A percentile compares a stretch with the other conserved stretches of the same genome.
Evolutionary conservation across 1,284 basidiomycete genomes (phyloP).

Genomic region (Trichosporon sp.): DNA sequence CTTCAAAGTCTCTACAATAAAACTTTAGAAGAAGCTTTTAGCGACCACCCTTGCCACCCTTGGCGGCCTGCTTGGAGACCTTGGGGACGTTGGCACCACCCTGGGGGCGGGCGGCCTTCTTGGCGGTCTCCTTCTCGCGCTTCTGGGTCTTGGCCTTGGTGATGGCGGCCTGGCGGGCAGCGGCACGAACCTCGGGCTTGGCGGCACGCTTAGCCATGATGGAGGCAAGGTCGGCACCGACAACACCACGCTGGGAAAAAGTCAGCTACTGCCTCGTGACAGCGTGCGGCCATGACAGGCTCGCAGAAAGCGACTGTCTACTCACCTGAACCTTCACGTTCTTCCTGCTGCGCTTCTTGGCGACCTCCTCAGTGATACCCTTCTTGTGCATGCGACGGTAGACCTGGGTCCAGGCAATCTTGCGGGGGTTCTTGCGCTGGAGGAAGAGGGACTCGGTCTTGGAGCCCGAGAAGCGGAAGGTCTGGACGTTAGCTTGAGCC

Average conservation of each 20-base stretch:
- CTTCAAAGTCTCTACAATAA: conserved; percentile 6
- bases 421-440: conserved; percentile 99
- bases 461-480: conserved; percentile 84
- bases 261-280: not conserved
- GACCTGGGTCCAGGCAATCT: conserved; percentile 97
- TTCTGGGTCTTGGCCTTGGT: conserved; percentile 89
- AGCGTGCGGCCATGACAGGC: not conserved
- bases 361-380: conserved; percentile 97
- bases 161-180: conserved; percentile 78
- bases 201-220: conserved; percentile 90
- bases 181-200: conserved; percentile 76
- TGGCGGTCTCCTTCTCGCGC: conserved; percentile 94
- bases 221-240: conserved; percentile 86
- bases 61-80: conserved; percentile 93
- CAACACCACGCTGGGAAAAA: conserved; percentile 78
- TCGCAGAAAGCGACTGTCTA: not conserved
- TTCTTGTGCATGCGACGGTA: conserved; percentile 99
- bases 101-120: conserved; percentile 64
- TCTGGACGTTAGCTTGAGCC: conserved; percentile 52
- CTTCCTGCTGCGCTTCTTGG: conserved; percentile 96
- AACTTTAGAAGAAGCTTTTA: conserved; percentile 25
- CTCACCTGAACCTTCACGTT: conserved; percentile 79
- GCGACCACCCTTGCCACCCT: conserved; percentile 61
- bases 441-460: conserved; percentile 97
- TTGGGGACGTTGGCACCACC: conserved; percentile 60